phyloP scores from a whole-genome alignment of 2,329 filamentous ascomycete species.

The Botryosphaeria dothidea region DNA sequence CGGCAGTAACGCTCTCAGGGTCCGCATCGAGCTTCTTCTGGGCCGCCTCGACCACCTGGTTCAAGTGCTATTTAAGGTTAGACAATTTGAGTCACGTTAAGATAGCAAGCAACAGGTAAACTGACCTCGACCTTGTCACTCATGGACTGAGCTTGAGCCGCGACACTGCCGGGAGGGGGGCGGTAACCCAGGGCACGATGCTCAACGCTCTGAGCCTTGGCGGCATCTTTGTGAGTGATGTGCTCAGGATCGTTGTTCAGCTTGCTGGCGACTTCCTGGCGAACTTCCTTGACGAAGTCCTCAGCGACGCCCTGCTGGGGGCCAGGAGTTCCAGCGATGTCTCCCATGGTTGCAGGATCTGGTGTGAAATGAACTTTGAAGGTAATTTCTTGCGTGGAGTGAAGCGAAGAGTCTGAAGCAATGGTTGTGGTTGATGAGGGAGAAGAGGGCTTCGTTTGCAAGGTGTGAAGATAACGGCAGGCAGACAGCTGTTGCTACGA shows the following conservation, averaged over 20 bases:
- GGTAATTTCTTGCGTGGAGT: no score
- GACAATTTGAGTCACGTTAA: no score
- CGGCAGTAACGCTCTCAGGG: slow-evolving; percentile 31
- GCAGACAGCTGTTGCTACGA: neutral
- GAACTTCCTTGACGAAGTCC: slow-evolving; percentile 2
- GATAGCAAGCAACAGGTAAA: no score
- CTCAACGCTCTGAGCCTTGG: slow-evolving; percentile 25
- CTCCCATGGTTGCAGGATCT: neutral
- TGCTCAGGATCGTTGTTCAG: slow-evolving; percentile 28
- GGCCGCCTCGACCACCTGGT: neutral
- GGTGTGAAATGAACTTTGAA: no score
- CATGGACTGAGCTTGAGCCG: slow-evolving; percentile 10
- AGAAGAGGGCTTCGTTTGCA: neutral
- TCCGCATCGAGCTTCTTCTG: slow-evolving; percentile 28
- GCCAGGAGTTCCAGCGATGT: no score
- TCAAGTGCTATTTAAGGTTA: no score
- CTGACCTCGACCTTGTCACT: slow-evolving; percentile 20
- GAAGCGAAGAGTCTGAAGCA: no score
- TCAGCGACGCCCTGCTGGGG: neutral
- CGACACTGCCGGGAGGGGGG: neutral
- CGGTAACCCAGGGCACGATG: neutral
- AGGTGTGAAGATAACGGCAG: neutral
- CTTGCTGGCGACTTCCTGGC: slow-evolving; percentile 21
- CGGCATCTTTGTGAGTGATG: slow-evolving; percentile 36
- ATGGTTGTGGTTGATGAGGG: no score